phyloP scores from a whole-genome alignment of 2,329 filamentous ascomycete genomes.

The Rhexocercosporidium sp. region DNA sequence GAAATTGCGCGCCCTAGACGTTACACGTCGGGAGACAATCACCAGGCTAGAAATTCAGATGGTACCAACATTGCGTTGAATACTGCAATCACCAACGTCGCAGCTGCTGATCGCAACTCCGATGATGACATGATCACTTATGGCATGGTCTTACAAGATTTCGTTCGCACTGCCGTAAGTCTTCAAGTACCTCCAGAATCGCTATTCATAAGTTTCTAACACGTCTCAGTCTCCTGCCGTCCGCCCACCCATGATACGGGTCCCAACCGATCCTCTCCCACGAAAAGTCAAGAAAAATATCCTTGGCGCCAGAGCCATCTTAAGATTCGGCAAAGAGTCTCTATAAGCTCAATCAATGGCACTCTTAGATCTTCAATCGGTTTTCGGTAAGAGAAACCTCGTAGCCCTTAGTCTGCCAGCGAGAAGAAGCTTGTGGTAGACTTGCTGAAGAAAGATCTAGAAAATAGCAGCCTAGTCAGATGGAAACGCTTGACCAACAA shows the following conservation, averaged over 20 bases:
- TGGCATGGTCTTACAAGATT: background rate
- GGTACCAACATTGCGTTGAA: background rate
- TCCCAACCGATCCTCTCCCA: background rate
- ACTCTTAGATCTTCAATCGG: background rate
- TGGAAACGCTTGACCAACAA: conserved; percentile 1
- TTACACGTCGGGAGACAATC: background rate
- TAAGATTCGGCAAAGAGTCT: background rate
- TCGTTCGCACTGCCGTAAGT: background rate
- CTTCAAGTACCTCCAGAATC: background rate
- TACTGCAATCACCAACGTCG: background rate
- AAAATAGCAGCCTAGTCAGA: background rate
- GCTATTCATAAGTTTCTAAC: background rate
- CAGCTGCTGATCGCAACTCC: background rate
- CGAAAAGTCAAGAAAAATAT: background rate
- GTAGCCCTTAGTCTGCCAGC: background rate
- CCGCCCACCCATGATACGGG: background rate
- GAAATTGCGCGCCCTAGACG: background rate
- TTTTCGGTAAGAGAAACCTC: conserved; percentile 1
- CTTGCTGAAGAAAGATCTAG: background rate
- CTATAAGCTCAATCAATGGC: background rate
- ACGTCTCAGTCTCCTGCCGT: background rate
- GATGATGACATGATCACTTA: background rate
- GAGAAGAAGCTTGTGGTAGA: background rate
- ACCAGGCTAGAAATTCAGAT: background rate
- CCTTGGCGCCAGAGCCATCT: background rate